phyloP scores from a whole-genome alignment of 2,329 filamentous ascomycete species.

The Epichloe gansuensis region DNA sequence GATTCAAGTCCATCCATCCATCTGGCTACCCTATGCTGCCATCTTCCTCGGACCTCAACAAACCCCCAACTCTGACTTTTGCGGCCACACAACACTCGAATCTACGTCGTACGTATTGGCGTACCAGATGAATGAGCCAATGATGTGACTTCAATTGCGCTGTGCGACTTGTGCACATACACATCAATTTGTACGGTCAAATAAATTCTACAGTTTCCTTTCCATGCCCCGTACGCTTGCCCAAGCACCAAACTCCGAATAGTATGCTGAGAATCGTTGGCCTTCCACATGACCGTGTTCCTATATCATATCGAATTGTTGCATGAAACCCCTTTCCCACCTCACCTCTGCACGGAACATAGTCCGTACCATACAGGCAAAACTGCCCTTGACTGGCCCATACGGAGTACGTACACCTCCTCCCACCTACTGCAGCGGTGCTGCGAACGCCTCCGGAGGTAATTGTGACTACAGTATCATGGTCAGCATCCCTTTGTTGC shows the following conservation, averaged over 20 bases:
- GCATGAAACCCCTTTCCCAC: too few species aligned
- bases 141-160: background rate
- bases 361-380: too few species aligned
- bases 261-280: background rate
- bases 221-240: background rate
- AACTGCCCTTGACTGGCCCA: background rate
- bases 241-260: conserved; percentile 3
- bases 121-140: too few species aligned
- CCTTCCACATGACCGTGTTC: background rate
- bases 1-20: background rate
- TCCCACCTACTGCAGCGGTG: conserved; percentile 4
- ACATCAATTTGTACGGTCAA: background rate
- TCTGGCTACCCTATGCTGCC: background rate
- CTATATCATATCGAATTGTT: too few species aligned
- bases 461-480: conserved; percentile 11
- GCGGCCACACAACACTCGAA: too few species aligned
- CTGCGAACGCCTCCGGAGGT: conserved; percentile 16
- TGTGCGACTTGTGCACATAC: background rate
- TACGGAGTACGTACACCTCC: background rate
- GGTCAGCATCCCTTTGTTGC: background rate
- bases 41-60: too few species aligned
- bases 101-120: too few species aligned
- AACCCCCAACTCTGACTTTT: too few species aligned
- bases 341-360: too few species aligned
- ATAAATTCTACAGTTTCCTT: background rate